A percentile compares a stretch with the other conserved stretches of the same genome.
Evolutionary conservation across 371 early-diverging fungal species (phyloP).

Genomic region (Smittium culicis): DNA sequence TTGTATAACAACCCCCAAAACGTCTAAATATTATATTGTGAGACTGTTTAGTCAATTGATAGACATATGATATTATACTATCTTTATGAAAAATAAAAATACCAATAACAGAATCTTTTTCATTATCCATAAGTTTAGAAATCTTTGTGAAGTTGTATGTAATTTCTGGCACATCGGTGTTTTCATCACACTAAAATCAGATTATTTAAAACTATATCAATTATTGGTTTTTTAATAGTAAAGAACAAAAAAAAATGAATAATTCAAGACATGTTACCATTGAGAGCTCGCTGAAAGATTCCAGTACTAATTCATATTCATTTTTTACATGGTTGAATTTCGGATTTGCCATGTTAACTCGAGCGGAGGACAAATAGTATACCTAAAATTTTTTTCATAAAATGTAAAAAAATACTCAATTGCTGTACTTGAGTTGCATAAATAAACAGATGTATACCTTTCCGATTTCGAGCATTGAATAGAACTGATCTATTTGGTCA

Average conservation of each 20-base stretch:
- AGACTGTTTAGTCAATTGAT: too few species aligned
- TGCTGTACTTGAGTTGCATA: slow-evolving; percentile 12
- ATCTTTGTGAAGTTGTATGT: slow-evolving; percentile 54
- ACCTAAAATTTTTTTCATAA: too few species aligned
- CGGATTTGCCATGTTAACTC: slow-evolving; percentile 72
- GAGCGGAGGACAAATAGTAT: slow-evolving; percentile 71
- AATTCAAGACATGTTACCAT: neutral
- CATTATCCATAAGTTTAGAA: slow-evolving; percentile 40
- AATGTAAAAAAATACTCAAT: too few species aligned
- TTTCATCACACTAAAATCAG: slow-evolving; percentile 39
- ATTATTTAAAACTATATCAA: neutral
- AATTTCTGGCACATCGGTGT: slow-evolving; percentile 46
- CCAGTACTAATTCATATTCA: slow-evolving; percentile 85
- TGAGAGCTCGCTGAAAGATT: slow-evolving; percentile 27
- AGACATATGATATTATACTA: neutral
- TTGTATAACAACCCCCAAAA: slow-evolving; percentile 65
- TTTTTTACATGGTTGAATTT: slow-evolving; percentile 67
- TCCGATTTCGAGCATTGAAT: slow-evolving; percentile 55
- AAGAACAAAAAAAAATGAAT: too few species aligned
- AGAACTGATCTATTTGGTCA: slow-evolving; percentile 61
- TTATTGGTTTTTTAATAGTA: too few species aligned
- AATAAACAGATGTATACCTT: slow-evolving; percentile 28
- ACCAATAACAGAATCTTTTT: slow-evolving; percentile 55
- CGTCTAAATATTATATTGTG: slow-evolving; percentile 35
- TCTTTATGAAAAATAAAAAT: slow-evolving; percentile 14